Base-by-base conservation (phyloP, 1,139 yeast genomes). In the Geotrichum phurueaensis region DNA sequence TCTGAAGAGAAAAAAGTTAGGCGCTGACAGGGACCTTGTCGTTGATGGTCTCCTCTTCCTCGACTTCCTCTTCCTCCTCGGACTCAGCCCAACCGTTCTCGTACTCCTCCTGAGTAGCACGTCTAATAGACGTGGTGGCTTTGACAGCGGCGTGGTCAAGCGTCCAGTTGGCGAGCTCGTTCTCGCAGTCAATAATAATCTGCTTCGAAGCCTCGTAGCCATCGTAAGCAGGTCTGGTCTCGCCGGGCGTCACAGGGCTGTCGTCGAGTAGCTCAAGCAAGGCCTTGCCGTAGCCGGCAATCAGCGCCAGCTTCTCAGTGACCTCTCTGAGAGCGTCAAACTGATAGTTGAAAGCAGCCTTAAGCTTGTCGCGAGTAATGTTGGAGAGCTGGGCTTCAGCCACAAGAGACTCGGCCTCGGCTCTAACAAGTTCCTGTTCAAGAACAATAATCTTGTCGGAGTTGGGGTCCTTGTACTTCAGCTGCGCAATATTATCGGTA, bases 241-340 rank as follows among this genome's bases (percentile, higher is more conserved):
- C 98, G 80, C 98, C 98, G 67, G 99, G 99, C 66, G 97, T 92
- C 67, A 94, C 97, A 65, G 98, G 95, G 68, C 96, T 80, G 77
- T 92, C 98, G 76, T 94, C 98, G 75, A 94, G 84, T 75, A 94
- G 85, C 81, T 92, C 98, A 75, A 94, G 84, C 67, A 94, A 81
- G 57, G 97, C 97, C 84, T 92, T 92, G 78, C 98, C 98, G 82
- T 94, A 94, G 70, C 97, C 97, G 69, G 98, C 97, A 79, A 94
- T 90, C 74, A 94, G 82, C 58, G 98, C 98, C 70, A 89, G 81
- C 81, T 94, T 94, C 82, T 94, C 98, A 70, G 96, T 87, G 79
- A 87, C 90, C 81, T 94, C 98, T 76, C 96, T 87, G 70, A 90
- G 83, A 64, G 97, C 91, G 75, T 94, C 98, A 74, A 94, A 94